phyloP scores from a whole-genome alignment of 2,329 filamentous ascomycete species.

The Microthyrium microscopicum region DNA sequence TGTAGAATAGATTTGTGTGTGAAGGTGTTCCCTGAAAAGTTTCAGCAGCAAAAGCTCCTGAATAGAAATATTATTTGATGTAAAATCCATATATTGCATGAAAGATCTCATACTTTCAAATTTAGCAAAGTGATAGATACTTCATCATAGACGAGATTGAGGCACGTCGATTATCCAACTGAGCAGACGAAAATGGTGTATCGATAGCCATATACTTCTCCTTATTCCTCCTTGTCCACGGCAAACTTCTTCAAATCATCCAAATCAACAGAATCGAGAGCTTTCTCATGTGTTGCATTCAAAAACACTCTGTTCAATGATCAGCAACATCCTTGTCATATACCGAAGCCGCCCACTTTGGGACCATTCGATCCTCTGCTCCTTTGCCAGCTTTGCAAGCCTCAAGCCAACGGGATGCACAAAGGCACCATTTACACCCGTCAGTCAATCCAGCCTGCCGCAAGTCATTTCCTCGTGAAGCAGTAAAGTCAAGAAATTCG shows the following conservation, averaged over 20 bases:
- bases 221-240: conserved; percentile 19
- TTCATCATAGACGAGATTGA: too few species aligned
- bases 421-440: conserved; percentile 48
- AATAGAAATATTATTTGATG: too few species aligned
- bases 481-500: conserved; percentile 45
- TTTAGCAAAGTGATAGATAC: too few species aligned
- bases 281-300: conserved; percentile 36
- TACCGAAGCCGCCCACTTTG: conserved; percentile 15
- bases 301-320: conserved; percentile 26
- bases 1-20: too few species aligned
- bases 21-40: too few species aligned
- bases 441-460: conserved; percentile 35
- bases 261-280: conserved; percentile 29
- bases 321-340: not conserved
- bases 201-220: not conserved
- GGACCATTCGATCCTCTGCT: conserved; percentile 29
- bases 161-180: too few species aligned
- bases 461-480: conserved; percentile 42
- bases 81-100: too few species aligned
- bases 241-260: conserved; percentile 35
- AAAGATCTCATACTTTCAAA: too few species aligned
- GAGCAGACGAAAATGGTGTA: too few species aligned
- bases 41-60: too few species aligned
- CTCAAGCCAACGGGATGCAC: conserved; percentile 42
- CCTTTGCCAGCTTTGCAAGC: conserved; percentile 37